phyloP scores from a whole-genome alignment of 2,329 filamentous ascomycete genomes.

The Blastomyces gilchristii region DNA sequence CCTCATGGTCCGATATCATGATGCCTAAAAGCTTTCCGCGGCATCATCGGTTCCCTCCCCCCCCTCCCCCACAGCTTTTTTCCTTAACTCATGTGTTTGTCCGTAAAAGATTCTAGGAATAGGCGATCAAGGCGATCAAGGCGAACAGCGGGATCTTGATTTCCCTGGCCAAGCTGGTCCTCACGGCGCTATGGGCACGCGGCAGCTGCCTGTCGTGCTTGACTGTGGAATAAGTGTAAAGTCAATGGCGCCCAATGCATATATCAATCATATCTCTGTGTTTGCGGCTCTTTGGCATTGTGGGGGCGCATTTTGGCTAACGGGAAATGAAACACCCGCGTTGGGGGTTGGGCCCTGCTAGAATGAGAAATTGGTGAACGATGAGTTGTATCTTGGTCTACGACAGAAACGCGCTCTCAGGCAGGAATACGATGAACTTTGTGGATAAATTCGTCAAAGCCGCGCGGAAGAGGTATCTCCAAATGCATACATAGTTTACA shows the following conservation, averaged over 20 bases:
- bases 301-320: background rate
- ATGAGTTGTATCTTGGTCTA: conserved; percentile 71
- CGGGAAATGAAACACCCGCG: background rate
- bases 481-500: conserved; percentile 63
- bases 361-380: conserved; percentile 62
- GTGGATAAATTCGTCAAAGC: conserved; percentile 63
- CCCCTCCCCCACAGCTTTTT: background rate
- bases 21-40: background rate
- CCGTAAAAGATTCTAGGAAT: conserved; percentile 64
- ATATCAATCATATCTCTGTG: background rate
- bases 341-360: conserved; percentile 20
- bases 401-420: conserved; percentile 57
- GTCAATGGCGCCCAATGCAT: background rate
- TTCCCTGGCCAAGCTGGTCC: conserved; percentile 68
- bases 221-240: conserved; percentile 69
- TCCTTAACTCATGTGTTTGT: background rate
- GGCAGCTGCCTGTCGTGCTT: conserved; percentile 68
- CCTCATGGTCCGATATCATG: conserved; percentile 11
- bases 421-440: conserved; percentile 62
- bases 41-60: background rate
- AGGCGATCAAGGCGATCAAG: conserved; percentile 70
- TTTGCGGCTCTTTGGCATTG: background rate
- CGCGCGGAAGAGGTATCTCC: conserved; percentile 62
- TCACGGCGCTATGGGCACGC: conserved; percentile 74
- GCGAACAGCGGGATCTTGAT: conserved; percentile 69